phyloP scores from a whole-genome alignment of 768 basidiomycete genomes.

The Polyporus arcularius region DNA sequence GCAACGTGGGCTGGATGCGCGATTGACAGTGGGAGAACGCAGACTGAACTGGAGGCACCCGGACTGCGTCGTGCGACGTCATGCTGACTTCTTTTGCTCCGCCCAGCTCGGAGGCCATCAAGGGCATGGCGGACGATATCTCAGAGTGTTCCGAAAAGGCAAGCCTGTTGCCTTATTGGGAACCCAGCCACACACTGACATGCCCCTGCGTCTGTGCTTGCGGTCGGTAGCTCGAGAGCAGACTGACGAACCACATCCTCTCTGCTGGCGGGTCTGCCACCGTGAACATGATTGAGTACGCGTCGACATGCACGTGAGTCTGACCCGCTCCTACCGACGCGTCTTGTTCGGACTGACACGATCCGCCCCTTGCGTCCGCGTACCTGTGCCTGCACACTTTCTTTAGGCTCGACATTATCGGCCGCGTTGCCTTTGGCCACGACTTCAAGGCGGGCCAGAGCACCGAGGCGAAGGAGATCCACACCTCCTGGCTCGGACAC shows the following conservation, averaged over 20 bases:
- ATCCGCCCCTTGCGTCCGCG: not conserved
- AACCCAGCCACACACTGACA: not conserved
- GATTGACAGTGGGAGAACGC: not conserved
- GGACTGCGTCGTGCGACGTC: not conserved
- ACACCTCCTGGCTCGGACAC: conserved; percentile 28
- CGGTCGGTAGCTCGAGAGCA: conserved; percentile 19
- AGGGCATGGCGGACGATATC: conserved; percentile 37
- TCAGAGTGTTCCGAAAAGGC: conserved; percentile 35
- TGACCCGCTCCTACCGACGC: not conserved
- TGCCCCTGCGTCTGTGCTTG: not conserved
- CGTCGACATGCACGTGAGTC: conserved; percentile 25
- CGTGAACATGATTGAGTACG: conserved; percentile 25
- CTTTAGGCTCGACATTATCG: conserved; percentile 30
- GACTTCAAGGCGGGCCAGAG: conserved; percentile 38
- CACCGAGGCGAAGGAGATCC: conserved; percentile 32
- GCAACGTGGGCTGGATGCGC: not conserved
- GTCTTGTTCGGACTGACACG: not conserved
- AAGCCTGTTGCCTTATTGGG: conserved; percentile 10
- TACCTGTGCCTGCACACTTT: not conserved
- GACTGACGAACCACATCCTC: conserved; percentile 25
- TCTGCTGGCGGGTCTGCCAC: conserved; percentile 22
- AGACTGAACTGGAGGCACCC: not conserved
- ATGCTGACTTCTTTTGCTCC: conserved; percentile 13
- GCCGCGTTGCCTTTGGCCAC: conserved; percentile 43
- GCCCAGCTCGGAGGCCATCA: conserved; percentile 35